Evolutionary conservation across 805 yeast species (phyloP).

Genomic region (Candida arabinofermentans): DNA sequence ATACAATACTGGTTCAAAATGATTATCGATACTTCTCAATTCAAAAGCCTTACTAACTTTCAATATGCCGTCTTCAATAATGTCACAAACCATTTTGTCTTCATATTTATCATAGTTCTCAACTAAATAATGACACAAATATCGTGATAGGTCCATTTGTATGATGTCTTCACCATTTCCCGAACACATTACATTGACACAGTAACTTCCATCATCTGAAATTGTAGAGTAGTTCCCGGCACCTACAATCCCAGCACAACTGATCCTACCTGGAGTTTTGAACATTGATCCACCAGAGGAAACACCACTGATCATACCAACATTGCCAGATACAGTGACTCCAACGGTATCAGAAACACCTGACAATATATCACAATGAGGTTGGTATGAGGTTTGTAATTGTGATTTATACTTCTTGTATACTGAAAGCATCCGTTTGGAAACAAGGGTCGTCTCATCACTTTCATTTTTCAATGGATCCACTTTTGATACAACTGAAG

Average conservation of each 20-base stretch:
- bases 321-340: slow-evolving; percentile 21
- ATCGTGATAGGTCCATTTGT: slow-evolving; percentile 37
- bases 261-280: slow-evolving; percentile 46
- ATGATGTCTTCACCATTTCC: slow-evolving; percentile 59
- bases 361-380: not conserved
- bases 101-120: slow-evolving; percentile 3
- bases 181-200: slow-evolving; percentile 35
- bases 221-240: slow-evolving; percentile 34
- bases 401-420: slow-evolving; percentile 6
- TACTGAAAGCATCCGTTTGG: slow-evolving; percentile 10
- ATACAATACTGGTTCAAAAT: slow-evolving; percentile 12
- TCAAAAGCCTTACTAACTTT: slow-evolving; percentile 7
- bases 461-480: slow-evolving; percentile 7
- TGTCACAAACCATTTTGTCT: slow-evolving; percentile 13
- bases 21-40: slow-evolving; percentile 19
- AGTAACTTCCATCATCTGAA: slow-evolving; percentile 11
- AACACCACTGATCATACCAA: slow-evolving; percentile 27
- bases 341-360: slow-evolving; percentile 45
- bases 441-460: slow-evolving; percentile 3
- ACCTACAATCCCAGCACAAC: slow-evolving; percentile 52
- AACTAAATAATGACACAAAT: slow-evolving; percentile 19
- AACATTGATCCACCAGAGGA: slow-evolving; percentile 56
- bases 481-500: slow-evolving; percentile 30
- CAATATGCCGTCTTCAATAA: slow-evolving; percentile 15
- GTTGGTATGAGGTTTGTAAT: not conserved